Percentiles rank a stretch among this genome's conserved stretches.
Conservation (phyloP, 148 eudicot genomes). For the Cornus kousa region DNA sequence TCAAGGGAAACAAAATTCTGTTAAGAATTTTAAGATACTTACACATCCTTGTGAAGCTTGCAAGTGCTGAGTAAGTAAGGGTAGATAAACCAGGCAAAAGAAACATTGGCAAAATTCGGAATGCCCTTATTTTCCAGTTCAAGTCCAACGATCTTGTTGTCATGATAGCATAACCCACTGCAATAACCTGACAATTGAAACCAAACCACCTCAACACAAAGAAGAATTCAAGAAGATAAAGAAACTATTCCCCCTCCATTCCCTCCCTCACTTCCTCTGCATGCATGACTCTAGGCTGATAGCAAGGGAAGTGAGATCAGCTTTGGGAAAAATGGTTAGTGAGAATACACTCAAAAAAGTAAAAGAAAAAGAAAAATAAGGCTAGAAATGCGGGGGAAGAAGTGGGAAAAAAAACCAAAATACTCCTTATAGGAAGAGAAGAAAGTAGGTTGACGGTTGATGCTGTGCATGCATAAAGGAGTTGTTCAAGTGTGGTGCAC, state of each 20-base stretch:
- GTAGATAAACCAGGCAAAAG: slow-evolving; percentile 68
- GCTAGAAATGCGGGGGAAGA: no score
- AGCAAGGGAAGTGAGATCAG: no score
- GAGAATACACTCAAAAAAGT: no score
- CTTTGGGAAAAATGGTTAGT: no score
- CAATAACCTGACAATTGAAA: slow-evolving; percentile 55
- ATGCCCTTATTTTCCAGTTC: slow-evolving; percentile 83
- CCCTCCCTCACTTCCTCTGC: background rate
- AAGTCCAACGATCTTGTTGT: slow-evolving; percentile 60
- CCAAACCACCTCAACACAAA: background rate
- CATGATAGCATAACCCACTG: slow-evolving; percentile 85
- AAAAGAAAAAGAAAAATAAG: no score
- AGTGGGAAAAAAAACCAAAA: no score
- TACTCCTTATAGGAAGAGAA: no score
- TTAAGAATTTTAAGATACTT: slow-evolving; percentile 27
- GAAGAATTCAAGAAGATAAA: background rate
- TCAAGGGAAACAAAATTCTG: background rate
- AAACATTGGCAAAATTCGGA: slow-evolving; percentile 87
- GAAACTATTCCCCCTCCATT: background rate
- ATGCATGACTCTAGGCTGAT: no score
- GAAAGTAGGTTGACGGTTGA: no score
- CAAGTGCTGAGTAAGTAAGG: slow-evolving; percentile 48
- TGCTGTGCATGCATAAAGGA: no score
- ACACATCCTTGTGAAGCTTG: slow-evolving; percentile 64
- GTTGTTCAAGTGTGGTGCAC: no score